phyloP scores from a whole-genome alignment of 306 rosid species.

The Abrus precatorius region DNA sequence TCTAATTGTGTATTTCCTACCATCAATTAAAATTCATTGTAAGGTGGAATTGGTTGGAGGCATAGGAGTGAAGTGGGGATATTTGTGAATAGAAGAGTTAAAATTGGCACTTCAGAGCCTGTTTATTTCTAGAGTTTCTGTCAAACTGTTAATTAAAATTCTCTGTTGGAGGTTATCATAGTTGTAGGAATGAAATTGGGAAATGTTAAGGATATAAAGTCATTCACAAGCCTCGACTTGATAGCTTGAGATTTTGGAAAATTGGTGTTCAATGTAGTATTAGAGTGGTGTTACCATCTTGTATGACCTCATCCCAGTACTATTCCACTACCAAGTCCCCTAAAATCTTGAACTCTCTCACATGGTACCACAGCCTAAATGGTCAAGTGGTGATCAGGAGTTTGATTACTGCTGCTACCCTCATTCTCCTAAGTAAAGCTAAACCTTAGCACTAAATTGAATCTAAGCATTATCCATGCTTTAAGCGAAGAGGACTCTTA shows the following conservation, averaged over 20 bases:
- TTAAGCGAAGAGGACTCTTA: neutral
- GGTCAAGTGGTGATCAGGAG: neutral
- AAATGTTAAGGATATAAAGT: constrained; percentile 4
- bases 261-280: neutral
- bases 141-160: neutral
- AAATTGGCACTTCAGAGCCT: neutral
- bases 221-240: neutral
- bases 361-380: neutral
- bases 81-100: constrained; percentile 3
- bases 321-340: neutral
- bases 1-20: neutral
- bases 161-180: constrained; percentile 1
- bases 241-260: neutral
- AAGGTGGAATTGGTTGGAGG: neutral
- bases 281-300: neutral
- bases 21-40: neutral
- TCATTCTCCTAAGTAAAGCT: neutral
- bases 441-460: neutral
- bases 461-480: neutral
- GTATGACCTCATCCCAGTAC: neutral
- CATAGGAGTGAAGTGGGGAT: constrained; percentile 3
- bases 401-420: neutral
- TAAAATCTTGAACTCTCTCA: neutral
- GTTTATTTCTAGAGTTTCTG: constrained; percentile 14
- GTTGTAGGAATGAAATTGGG: constrained; percentile 10